These are phyloP conservation scores for Fusarium newnesense DNA, from an alignment of 2,329 filamentous ascomycete species.

Conservation along the genomic window DNA sequence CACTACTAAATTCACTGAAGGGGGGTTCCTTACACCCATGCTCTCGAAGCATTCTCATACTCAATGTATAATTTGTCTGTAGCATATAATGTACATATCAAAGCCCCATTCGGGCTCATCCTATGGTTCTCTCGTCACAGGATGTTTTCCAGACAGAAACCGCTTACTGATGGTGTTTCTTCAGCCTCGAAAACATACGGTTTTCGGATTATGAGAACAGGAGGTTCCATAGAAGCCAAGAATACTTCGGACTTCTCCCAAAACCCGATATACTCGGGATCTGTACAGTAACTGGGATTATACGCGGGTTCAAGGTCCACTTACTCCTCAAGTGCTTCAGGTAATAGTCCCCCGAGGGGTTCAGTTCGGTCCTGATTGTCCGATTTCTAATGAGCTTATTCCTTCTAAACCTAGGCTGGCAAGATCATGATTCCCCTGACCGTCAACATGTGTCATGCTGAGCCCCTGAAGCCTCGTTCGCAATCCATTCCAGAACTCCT, in stretches of 20 bases:
- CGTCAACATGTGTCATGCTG: not conserved
- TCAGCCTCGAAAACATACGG: not conserved
- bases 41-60: not conserved
- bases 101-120: not conserved
- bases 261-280: not conserved
- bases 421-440: not conserved
- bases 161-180: not conserved
- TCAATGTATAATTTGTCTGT: not conserved
- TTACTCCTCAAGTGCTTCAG: not conserved
- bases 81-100: too few relatives aligned
- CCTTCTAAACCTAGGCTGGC: not conserved
- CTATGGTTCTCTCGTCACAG: not conserved
- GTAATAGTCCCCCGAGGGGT: not conserved
- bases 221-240: not conserved
- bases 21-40: not conserved
- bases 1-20: too few relatives aligned
- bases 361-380: not conserved
- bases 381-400: not conserved
- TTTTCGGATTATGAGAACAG: too few relatives aligned
- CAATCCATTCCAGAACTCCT: conserved; percentile 30
- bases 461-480: not conserved
- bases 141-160: not conserved
- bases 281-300: not conserved
- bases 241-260: not conserved
- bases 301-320: not conserved